These are phyloP conservation scores for Taxawa tesnikishii DNA, from an alignment of 2,329 filamentous ascomycete species.

Conservation along the genomic window DNA sequence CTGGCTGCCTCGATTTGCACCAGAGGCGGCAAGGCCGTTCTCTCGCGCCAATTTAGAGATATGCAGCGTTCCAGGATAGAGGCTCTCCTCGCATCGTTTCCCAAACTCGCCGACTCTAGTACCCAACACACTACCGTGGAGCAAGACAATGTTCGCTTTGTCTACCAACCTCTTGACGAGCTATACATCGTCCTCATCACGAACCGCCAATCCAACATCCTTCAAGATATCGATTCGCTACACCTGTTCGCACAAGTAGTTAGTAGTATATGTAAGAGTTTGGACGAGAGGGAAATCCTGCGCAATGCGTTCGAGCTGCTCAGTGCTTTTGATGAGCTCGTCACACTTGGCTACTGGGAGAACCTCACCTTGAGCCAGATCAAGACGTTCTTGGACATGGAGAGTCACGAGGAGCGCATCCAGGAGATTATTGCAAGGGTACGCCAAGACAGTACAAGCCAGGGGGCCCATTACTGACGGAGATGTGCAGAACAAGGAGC, in stretches of 20 bases:
- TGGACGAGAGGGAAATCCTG: constrained; percentile 91
- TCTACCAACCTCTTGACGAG: constrained; percentile 97
- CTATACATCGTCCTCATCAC: constrained; percentile 99
- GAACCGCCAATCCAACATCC: constrained; percentile 97
- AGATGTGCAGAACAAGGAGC: constrained; percentile 73
- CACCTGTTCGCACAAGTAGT: constrained; percentile 97
- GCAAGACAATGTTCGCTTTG: constrained; percentile 98
- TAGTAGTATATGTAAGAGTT: constrained; percentile 85
- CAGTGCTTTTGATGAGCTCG: constrained; percentile 92
- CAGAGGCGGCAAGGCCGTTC: constrained; percentile 91
- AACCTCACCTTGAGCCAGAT: constrained; percentile 95
- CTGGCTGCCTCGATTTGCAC: constrained; percentile 98
- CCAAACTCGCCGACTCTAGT: constrained; percentile 89
- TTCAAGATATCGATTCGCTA: constrained; percentile 97
- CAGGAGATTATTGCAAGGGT: constrained; percentile 94
- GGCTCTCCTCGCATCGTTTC: constrained; percentile 90
- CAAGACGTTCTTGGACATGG: constrained; percentile 99
- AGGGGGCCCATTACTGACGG: constrained; percentile 10
- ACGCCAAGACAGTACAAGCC: constrained; percentile 26
- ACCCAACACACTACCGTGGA: constrained; percentile 98
- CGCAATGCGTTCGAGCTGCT: constrained; percentile 93
- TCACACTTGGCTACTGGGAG: constrained; percentile 89
- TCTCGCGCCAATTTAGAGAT: constrained; percentile 94
- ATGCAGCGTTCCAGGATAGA: constrained; percentile 96
- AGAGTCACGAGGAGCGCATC: constrained; percentile 96